These are phyloP conservation scores for Abelmoschus esculentus DNA, from an alignment of 345 rosid genomes.

Conservation along the genomic window DNA sequence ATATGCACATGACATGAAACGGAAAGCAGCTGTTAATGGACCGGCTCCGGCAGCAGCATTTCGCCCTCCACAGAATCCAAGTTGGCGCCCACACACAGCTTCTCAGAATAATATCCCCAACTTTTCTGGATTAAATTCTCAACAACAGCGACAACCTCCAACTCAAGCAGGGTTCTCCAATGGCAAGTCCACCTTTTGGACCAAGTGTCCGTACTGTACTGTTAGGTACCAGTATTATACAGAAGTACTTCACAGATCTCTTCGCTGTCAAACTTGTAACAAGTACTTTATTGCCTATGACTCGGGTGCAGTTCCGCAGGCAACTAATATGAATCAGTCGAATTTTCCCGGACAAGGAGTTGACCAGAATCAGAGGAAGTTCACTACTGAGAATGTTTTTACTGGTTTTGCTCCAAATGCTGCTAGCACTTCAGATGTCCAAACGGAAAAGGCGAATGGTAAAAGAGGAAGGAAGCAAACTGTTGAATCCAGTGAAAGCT, in stretches of 20 bases:
- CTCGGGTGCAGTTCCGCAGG: conserved; percentile 22
- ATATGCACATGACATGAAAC: conserved; percentile 50
- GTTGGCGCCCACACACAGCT: conserved; percentile 19
- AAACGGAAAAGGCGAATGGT: conserved; percentile 29
- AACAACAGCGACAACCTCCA: conserved; percentile 31
- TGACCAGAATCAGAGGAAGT: conserved; percentile 33
- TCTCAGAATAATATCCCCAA: conserved; percentile 18
- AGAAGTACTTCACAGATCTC: conserved; percentile 23
- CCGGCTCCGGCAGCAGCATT: conserved; percentile 25
- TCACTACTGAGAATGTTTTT: conserved; percentile 22
- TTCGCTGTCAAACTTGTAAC: conserved; percentile 44
- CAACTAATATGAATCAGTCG: conserved; percentile 23
- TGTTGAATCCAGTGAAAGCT: conserved; percentile 50
- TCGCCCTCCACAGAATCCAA: conserved; percentile 31
- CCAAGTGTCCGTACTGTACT: conserved; percentile 59
- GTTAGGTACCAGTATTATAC: conserved; percentile 36
- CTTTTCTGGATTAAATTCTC: conserved; percentile 28
- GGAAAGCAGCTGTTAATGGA: conserved; percentile 23
- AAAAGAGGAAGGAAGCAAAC: conserved; percentile 43
- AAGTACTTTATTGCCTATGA: conserved; percentile 49
- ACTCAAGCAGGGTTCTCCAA: conserved; percentile 29
- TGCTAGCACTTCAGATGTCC: conserved; percentile 19
- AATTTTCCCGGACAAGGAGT: conserved; percentile 33
- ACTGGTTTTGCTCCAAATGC: conserved; percentile 20
- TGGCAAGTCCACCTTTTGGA: conserved; percentile 46